These are phyloP conservation scores for Gossypium laxum DNA, from an alignment of 441 rosid genomes.

Conservation along the genomic window DNA sequence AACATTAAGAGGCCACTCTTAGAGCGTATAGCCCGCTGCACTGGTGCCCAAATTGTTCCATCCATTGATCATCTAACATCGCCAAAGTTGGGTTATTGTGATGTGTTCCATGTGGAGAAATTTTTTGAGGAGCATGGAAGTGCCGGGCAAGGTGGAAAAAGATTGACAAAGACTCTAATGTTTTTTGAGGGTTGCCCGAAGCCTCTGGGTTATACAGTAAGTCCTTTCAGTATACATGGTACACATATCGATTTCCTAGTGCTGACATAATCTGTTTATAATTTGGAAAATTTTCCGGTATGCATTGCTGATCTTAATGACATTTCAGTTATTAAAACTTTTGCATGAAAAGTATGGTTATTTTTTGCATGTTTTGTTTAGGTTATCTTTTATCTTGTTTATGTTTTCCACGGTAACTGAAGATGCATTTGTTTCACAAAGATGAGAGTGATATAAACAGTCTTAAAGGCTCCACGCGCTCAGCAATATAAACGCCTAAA, in stretches of 20 bases:
- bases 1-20: conserved; percentile 59
- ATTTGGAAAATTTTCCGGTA: conserved; percentile 4
- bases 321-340: neutral
- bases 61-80: conserved; percentile 58
- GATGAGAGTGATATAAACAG: neutral
- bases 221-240: conserved; percentile 22
- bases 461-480: neutral
- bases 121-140: conserved; percentile 50
- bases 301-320: neutral
- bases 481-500: neutral
- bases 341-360: neutral
- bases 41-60: conserved; percentile 68
- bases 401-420: neutral
- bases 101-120: conserved; percentile 52
- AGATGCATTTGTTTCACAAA: neutral
- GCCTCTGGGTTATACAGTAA: conserved; percentile 72
- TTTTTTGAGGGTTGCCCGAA: conserved; percentile 72
- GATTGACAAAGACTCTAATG: conserved; percentile 58
- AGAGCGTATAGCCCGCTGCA: conserved; percentile 70
- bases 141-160: conserved; percentile 50
- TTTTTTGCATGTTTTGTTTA: neutral
- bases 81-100: conserved; percentile 59
- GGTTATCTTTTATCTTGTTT: neutral
- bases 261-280: neutral
- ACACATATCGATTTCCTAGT: neutral